Base-by-base conservation (phyloP, 2,329 filamentous ascomycete species). In the Fusarium euwallaceae region DNA sequence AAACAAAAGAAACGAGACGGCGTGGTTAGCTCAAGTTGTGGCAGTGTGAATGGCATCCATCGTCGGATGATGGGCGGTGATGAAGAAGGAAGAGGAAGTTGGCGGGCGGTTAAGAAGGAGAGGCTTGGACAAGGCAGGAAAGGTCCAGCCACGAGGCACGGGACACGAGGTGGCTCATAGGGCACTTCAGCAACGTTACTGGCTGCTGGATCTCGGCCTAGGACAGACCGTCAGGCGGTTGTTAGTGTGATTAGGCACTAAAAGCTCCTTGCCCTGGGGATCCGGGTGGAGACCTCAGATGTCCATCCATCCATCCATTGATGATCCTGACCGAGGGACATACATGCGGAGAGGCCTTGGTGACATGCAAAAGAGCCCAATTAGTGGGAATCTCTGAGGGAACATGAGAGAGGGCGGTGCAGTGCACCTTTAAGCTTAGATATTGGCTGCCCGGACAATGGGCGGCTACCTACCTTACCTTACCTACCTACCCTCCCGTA, bases 71-170 rank as follows among this genome's bases (percentile, higher is more conserved):
- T 59, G 36, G 17, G 41, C 32, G 39, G 56, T 55, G 56, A 66
- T 61, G 56, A 61, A 45, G 53, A 20, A 69, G 39, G 41, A 60
- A 53, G 58, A 61, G 27, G n/a, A 45, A 32, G 27, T 48, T 61
- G 58, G 36, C 24, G 63, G 73, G 73, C 70, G 73, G 73, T 71
- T 76, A 75, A 63, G 29, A 27, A 36, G 14, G 63, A 58, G 72
- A 73, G 64, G 64, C 72, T 71, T 75, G 61, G 71, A 77, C 72
- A 60, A 76, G 64, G 65, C 67, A 45, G 73, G 73, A 73, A 75
- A 65, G 75, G 72, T 69, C 41, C 61, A 74, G 58, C 71, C 65
- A 65, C 55, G 53, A 59, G 63, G 64, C 70, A 71, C 69, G 65
- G 70, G 69, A 65, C 51, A 34, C 53, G 53, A 64, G 59, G 53